Conservation (phyloP, 306 rosid species). For the Abrus pulchellus region DNA sequence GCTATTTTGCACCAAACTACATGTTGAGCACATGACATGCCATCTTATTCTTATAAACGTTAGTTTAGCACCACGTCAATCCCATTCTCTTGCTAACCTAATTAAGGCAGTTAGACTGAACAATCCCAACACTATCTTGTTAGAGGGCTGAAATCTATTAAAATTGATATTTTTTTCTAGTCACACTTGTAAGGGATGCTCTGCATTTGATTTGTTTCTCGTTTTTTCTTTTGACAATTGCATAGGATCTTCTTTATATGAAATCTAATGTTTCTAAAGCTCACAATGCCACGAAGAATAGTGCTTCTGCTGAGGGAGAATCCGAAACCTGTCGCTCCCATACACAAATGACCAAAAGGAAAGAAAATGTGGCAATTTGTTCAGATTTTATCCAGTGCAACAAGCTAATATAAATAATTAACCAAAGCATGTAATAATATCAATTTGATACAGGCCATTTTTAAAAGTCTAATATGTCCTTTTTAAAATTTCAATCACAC, state of each 20-base stretch:
- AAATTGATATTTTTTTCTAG: too few relatives aligned
- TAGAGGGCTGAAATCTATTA: too few relatives aligned
- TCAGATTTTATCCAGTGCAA: not conserved
- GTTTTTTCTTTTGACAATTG: not conserved
- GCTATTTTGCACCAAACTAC: too few relatives aligned
- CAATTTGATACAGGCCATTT: too few relatives aligned
- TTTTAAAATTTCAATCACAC: too few relatives aligned
- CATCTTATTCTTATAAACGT: too few relatives aligned
- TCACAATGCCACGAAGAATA: not conserved
- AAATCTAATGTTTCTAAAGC: conserved; percentile 3
- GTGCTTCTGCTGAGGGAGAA: not conserved
- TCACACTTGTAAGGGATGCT: not conserved
- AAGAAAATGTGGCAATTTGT: not conserved
- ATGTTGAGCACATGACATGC: too few relatives aligned
- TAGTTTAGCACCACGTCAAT: not conserved
- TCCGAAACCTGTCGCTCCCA: not conserved
- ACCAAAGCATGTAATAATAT: too few relatives aligned
- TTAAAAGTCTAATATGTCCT: too few relatives aligned
- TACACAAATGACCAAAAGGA: conserved; percentile 21
- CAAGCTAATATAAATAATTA: not conserved
- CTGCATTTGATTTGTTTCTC: conserved; percentile 16
- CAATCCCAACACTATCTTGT: not conserved
- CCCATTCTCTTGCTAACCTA: not conserved
- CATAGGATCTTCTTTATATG: not conserved
- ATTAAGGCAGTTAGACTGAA: not conserved